Evolutionary conservation across 2,329 filamentous ascomycete genomes (phyloP), one percentile per base, ranked within the genome.

Genomic region (Pseudofabraea citricarpa): DNA sequence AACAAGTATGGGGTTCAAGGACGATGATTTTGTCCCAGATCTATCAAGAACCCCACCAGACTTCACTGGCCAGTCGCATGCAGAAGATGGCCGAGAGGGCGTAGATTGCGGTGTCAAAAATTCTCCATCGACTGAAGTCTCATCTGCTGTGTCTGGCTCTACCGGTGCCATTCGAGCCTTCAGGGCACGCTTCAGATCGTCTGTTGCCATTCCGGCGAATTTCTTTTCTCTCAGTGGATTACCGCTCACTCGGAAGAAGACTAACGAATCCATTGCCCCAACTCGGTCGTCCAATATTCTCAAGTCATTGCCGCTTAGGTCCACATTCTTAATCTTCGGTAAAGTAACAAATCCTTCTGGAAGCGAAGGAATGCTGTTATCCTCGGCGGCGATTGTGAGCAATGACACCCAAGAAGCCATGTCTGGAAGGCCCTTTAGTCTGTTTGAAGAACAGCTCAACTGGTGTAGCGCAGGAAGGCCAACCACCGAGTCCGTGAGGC

Each of bases 211-310:
- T 1, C 79, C 85, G 12, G 90, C 71, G 53, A 93, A 89, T 60
- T 90, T 95, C 60, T 86, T 90, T 60, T 96, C 90, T 12, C 87
- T 77, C 12, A 98, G 69, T 1, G 93, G 93, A 56, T 98, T 98
- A n/a, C 89, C 90, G 33, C 82, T 83, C 23, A 98, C 71, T 4
- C 83, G 81, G 32, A 97, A 75, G 59, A 83, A 83, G 16, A 81
- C 75, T 8, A 98, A 68, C 35, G 68, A 81, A 5, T 88, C 80
- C 89, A 97, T 95, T 20, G 79, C 70, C 5, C 84, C 85, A 45
- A 97, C 79, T 51, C 81, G 82, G 0, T 87, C 75, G 22, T 93
- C 87, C 6, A 98, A 64, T 10, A 78, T 71, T 2, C 79, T 80
- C 37, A 98, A 80, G 50, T 93, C 81, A 58, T 98, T 98, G 53